Evolutionary conservation across 2,329 filamentous ascomycete species (phyloP).

Genomic region (Sporothrix schenckii): DNA sequence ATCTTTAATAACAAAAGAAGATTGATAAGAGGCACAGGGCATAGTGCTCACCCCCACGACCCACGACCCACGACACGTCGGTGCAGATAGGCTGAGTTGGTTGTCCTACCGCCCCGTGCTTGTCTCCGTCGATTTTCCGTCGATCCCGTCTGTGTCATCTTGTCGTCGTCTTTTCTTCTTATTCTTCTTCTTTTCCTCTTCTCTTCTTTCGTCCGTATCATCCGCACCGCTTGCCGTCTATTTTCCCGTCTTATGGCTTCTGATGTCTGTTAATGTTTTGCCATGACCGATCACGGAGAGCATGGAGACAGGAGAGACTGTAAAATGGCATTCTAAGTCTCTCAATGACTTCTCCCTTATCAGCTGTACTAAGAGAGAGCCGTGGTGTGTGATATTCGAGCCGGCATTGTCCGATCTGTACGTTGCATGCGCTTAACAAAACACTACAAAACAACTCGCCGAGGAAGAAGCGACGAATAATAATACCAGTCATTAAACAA

Average conservation of each 20-base stretch:
- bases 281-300: constrained; percentile 8
- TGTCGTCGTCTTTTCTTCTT: background rate
- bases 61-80: background rate
- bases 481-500: too few relatives aligned
- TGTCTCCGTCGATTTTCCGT: constrained; percentile 13
- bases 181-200: background rate
- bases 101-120: background rate
- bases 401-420: background rate
- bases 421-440: background rate
- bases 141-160: constrained; percentile 25
- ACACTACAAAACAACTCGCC: background rate
- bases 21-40: background rate
- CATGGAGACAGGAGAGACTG: background rate
- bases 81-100: background rate
- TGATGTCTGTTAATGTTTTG: background rate
- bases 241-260: constrained; percentile 9
- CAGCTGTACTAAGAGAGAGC: background rate
- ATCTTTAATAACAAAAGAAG: background rate
- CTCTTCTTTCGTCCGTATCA: constrained; percentile 25
- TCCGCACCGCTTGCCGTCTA: background rate
- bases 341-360: background rate
- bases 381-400: background rate
- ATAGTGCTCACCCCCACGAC: constrained; percentile 1
- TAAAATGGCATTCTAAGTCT: background rate
- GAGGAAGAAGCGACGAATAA: background rate